These are phyloP conservation scores for Arabis hirsuta DNA, from an alignment of 345 rosid species.

Conservation along the genomic window DNA sequence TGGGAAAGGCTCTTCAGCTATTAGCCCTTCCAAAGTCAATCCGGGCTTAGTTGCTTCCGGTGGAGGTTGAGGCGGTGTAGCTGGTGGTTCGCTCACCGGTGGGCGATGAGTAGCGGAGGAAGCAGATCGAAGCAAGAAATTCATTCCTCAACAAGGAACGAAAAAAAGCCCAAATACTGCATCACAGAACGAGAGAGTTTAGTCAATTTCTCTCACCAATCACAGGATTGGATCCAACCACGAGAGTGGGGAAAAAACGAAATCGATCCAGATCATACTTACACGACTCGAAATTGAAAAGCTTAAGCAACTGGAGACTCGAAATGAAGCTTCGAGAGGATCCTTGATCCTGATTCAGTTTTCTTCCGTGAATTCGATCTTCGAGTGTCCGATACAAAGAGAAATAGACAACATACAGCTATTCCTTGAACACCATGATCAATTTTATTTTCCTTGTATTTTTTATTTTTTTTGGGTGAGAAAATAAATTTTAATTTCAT, in stretches of 20 bases:
- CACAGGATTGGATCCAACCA: slow-evolving; percentile 20
- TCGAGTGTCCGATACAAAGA: not conserved
- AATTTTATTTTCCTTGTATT: too few relatives aligned
- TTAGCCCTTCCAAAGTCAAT: slow-evolving; percentile 66
- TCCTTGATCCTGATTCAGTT: not conserved
- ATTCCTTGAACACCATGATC: too few relatives aligned
- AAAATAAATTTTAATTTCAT: too few relatives aligned
- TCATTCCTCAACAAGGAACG: slow-evolving; percentile 52
- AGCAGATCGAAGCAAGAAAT: slow-evolving; percentile 79
- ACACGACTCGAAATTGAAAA: slow-evolving; percentile 1
- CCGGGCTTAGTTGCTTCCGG: slow-evolving; percentile 41
- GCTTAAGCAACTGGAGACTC: not conserved
- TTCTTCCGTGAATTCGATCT: slow-evolving; percentile 14
- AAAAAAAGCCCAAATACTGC: slow-evolving; percentile 23
- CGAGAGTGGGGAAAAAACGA: not conserved
- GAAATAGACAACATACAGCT: too few relatives aligned
- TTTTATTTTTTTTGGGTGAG: too few relatives aligned
- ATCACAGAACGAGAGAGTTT: slow-evolving; percentile 24
- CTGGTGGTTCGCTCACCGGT: slow-evolving; percentile 54
- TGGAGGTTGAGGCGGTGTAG: slow-evolving; percentile 42
- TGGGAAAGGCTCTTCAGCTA: slow-evolving; percentile 70
- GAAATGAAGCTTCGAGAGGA: slow-evolving; percentile 10
- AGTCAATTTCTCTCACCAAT: not conserved
- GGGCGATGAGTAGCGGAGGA: slow-evolving; percentile 53
- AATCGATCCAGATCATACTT: slow-evolving; percentile 34